Percentiles rank a stretch among this genome's conserved stretches.
These are phyloP conservation scores for Candida sanyaensis DNA, from an alignment of 1,139 yeast genomes.

Conservation along the genomic window DNA sequence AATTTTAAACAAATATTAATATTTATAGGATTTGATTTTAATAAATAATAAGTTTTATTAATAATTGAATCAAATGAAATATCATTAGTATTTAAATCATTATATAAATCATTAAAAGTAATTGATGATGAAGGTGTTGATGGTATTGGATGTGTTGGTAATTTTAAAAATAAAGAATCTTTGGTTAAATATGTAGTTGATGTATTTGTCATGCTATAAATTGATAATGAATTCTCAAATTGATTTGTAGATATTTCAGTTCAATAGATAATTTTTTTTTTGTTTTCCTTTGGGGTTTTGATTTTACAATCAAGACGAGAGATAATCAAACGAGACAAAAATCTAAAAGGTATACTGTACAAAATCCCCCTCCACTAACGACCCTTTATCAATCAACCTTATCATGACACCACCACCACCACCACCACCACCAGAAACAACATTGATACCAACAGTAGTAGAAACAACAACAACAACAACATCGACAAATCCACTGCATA, in stretches of 20 bases:
- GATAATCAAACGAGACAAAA: no score
- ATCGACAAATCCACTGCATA: conserved; percentile 20
- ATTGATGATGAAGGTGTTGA: background rate
- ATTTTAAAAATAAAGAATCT: conserved; percentile 19
- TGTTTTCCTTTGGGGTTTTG: no score
- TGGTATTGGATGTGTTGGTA: conserved; percentile 14
- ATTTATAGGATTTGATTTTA: conserved; percentile 13
- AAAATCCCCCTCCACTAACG: no score
- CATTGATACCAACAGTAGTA: background rate
- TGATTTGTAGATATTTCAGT: background rate
- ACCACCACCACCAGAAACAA: background rate
- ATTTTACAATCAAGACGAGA: no score
- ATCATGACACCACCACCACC: no score
- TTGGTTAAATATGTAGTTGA: conserved; percentile 11
- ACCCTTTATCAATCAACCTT: no score
- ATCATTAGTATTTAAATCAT: background rate
- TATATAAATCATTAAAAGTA: conserved; percentile 5
- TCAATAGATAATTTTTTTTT: no score
- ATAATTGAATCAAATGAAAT: conserved; percentile 9
- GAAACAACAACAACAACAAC: background rate
- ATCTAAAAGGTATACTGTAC: no score
- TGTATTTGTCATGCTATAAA: background rate
- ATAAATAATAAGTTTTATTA: conserved; percentile 15
- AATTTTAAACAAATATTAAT: conserved; percentile 19
- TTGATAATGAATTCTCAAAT: background rate